Evolutionary conservation across 2,329 filamentous ascomycete species (phyloP), one percentile per base, ranked within the genome.

Genomic region (Phoma sp.): DNA sequence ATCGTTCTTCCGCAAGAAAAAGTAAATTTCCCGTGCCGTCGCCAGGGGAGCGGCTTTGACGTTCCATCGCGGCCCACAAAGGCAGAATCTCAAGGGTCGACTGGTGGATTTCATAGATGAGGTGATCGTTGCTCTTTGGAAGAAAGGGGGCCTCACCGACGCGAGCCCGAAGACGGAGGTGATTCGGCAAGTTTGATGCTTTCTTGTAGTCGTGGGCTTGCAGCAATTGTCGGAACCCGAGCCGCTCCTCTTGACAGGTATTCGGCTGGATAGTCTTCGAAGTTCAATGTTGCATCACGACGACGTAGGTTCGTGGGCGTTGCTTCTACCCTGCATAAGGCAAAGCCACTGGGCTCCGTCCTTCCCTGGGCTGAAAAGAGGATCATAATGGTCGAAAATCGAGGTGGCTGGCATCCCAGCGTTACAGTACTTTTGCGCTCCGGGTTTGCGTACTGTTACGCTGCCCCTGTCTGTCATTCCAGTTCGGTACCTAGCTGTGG

Each of bases 41-140:
- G 41, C 46, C 52, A 55, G 46, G 46, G 41, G 42, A 55, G 45
- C 46, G 52, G 52, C 30, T 50, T 43, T 41, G 46, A 55, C 40
- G 46, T 46, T 36, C 35, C 35, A 36, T 32, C 11, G 8, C 36
- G 46, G 36, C 41, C 46, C 46, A 41, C 32, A 37, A 30, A 32
- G 29, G 22, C 18, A 22, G 42, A 35, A 10, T 9, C 41, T 47
- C 32, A 32, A 37, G 46, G 37, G 14, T 41, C 25, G 14, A 46
- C 41, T 32, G 42, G 42, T 55, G 41, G 52, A 42, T 18, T 10
- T 41, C 4, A 45, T 29, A 46, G 30, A 50, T 42, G 41, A 46
- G 46, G 36, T 46, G 46, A 50, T 55, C 46, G 32, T 11, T 32
- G 9, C 27, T 42, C 14, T 13, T 25, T 41, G 41, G n/a, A 37